Percentiles rank a stretch among this genome's conserved stretches.
phyloP scores from a whole-genome alignment of 2,329 filamentous ascomycete species.

The Penicillium olsonii region DNA sequence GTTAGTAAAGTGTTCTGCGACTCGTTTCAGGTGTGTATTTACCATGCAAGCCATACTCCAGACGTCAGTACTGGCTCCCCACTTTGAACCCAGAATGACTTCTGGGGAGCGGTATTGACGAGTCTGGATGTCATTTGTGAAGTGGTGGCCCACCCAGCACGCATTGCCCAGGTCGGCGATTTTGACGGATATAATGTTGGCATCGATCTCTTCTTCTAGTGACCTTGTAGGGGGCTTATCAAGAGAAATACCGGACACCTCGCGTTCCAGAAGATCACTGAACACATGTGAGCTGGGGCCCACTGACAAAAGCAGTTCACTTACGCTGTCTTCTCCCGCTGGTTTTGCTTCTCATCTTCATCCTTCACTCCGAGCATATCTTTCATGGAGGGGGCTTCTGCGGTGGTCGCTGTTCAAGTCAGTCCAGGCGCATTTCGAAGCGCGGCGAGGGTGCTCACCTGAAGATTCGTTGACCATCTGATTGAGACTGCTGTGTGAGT shows the following conservation, averaged over 20 bases:
- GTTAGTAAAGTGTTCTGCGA: neutral
- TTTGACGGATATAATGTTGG: conserved; percentile 93
- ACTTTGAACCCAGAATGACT: conserved; percentile 94
- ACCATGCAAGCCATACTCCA: conserved; percentile 99
- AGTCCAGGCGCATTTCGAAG: conserved; percentile 26
- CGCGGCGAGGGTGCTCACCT: conserved; percentile 53
- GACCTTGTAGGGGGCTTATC: conserved; percentile 64
- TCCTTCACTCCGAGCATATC: conserved; percentile 54
- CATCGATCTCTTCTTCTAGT: conserved; percentile 35
- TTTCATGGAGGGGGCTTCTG: conserved; percentile 59
- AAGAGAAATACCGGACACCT: conserved; percentile 92
- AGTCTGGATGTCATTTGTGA: conserved; percentile 99
- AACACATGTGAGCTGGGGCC: conserved; percentile 8
- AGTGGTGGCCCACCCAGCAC: conserved; percentile 98
- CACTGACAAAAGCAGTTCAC: no score
- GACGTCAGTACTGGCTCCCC: conserved; percentile 98
- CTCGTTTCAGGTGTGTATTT: conserved; percentile 35
- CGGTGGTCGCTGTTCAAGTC: conserved; percentile 45
- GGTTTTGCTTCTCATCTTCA: conserved; percentile 69
- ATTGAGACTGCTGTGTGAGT: conserved; percentile 74
- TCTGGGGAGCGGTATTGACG: conserved; percentile 96
- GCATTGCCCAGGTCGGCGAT: conserved; percentile 98
- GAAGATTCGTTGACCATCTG: conserved; percentile 74
- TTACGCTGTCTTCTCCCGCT: conserved; percentile 92
- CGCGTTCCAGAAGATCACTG: conserved; percentile 85